Evolutionary conservation across 352 stramenopile species (phyloP).

Genomic region (Globisporangium middletonii): DNA sequence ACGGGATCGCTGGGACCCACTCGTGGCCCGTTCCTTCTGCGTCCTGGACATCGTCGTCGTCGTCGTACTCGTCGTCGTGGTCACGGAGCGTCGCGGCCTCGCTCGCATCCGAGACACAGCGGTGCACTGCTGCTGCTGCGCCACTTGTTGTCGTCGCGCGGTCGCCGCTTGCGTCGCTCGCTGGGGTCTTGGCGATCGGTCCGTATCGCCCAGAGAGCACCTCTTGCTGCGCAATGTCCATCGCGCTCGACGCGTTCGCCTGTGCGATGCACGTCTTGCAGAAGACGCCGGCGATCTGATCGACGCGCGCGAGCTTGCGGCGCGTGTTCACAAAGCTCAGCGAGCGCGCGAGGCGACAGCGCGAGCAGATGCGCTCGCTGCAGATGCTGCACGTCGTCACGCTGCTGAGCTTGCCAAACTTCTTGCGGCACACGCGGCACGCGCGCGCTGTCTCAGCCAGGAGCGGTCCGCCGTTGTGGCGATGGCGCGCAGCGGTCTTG

Average conservation of each 20-base stretch:
- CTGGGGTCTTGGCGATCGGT: background rate
- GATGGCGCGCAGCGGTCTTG: background rate
- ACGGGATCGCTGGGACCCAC: conserved; percentile 7
- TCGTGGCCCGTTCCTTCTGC: background rate
- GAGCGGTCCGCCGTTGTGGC: conserved; percentile 1
- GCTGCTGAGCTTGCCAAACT: conserved; percentile 17
- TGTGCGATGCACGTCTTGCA: conserved; percentile 26
- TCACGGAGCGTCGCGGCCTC: background rate
- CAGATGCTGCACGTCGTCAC: conserved; percentile 24
- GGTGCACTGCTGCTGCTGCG: background rate
- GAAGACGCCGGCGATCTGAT: conserved; percentile 17
- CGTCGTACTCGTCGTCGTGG: background rate
- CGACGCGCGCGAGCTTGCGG: conserved; percentile 5
- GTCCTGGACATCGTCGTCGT: background rate
- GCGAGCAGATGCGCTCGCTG: conserved; percentile 17
- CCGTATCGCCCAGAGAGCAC: conserved; percentile 14
- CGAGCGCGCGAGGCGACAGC: conserved; percentile 20
- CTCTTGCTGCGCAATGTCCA: conserved; percentile 18
- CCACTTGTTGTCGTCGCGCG: background rate
- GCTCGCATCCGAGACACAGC: background rate
- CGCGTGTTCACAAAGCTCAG: conserved; percentile 18
- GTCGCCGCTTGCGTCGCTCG: background rate
- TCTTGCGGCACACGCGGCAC: conserved; percentile 19
- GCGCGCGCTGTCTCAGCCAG: background rate
- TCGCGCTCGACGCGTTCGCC: conserved; percentile 14